Evolutionary conservation across 495 filamentous ascomycete genomes (phyloP).

Genomic region (Pseudevernia furfuracea): DNA sequence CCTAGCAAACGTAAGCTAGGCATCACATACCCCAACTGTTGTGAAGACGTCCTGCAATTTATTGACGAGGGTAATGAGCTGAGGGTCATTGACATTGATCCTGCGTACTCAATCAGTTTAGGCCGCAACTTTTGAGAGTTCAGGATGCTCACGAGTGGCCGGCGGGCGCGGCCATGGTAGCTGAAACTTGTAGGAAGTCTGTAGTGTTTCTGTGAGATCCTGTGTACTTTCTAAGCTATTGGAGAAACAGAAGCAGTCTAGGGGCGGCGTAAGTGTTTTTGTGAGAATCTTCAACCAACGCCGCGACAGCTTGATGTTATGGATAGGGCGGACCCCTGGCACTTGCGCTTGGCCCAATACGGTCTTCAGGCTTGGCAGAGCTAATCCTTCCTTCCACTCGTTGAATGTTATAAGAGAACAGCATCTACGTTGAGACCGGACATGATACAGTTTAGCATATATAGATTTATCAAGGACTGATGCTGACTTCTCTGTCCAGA

Average conservation of each 20-base stretch:
- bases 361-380: background rate
- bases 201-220: no score
- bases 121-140: background rate
- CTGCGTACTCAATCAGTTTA: constrained; percentile 34
- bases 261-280: background rate
- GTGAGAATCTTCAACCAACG: background rate
- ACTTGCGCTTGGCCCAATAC: constrained; percentile 7
- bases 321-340: constrained; percentile 5
- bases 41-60: constrained; percentile 99
- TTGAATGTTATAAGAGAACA: no score
- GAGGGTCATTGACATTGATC: constrained; percentile 74
- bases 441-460: background rate
- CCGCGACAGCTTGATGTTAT: constrained; percentile 4
- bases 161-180: constrained; percentile 27
- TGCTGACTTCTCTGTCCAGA: background rate
- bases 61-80: constrained; percentile 89
- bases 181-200: constrained; percentile 7
- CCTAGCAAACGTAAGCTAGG: background rate
- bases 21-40: constrained; percentile 80
- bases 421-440: background rate
- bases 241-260: background rate
- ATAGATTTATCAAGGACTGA: background rate
- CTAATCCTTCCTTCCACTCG: background rate
- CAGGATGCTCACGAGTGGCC: constrained; percentile 24
- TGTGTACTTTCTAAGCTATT: background rate